phyloP scores from a whole-genome alignment of 768 basidiomycete genomes.

The Cyathus striatus region DNA sequence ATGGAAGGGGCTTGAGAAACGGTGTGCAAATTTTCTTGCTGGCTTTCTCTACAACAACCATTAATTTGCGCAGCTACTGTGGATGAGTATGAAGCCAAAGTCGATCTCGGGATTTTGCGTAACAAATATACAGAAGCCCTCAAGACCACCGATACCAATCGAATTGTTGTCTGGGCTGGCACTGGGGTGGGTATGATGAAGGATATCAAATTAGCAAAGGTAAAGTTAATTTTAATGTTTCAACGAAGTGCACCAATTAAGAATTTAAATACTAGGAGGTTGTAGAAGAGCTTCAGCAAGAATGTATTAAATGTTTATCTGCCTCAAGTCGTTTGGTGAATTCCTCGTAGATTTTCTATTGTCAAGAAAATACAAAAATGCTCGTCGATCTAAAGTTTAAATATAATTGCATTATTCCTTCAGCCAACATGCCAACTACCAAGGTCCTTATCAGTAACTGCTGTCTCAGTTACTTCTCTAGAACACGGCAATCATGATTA shows the following conservation, averaged over 20 bases:
- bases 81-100: slow-evolving; percentile 48
- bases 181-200: slow-evolving; percentile 56
- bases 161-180: slow-evolving; percentile 67
- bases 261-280: slow-evolving; percentile 37
- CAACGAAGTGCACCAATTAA: too few species aligned
- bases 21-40: slow-evolving; percentile 19
- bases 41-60: slow-evolving; percentile 21
- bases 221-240: too few species aligned
- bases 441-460: too few species aligned
- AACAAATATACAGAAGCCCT: slow-evolving; percentile 41
- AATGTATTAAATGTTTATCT: slow-evolving; percentile 32
- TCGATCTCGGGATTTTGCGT: slow-evolving; percentile 35
- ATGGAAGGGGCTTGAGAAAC: slow-evolving; percentile 59
- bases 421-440: too few species aligned
- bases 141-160: slow-evolving; percentile 37
- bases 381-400: too few species aligned
- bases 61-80: slow-evolving; percentile 46
- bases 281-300: slow-evolving; percentile 45
- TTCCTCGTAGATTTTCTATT: too few species aligned
- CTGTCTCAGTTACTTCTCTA: too few species aligned
- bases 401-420: too few species aligned
- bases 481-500: too few species aligned
- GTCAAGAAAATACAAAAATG: too few species aligned
- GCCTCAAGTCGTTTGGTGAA: slow-evolving; percentile 13
- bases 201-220: slow-evolving; percentile 33